Conservation (phyloP, 331 rosid species). For the Rosa hybrid region DNA sequence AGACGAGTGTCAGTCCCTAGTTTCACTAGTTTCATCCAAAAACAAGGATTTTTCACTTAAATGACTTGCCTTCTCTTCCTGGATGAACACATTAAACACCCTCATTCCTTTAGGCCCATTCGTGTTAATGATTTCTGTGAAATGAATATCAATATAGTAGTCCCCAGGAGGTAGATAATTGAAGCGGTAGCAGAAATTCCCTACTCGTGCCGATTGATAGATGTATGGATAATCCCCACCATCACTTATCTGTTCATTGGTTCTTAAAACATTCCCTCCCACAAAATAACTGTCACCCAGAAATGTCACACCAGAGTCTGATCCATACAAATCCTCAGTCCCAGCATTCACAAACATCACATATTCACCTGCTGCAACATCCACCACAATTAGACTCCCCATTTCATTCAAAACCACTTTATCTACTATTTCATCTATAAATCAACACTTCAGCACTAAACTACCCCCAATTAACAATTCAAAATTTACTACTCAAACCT, state of each 20-base stretch:
- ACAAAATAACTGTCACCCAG: constrained; percentile 58
- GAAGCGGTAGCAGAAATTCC: constrained; percentile 59
- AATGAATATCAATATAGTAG: constrained; percentile 74
- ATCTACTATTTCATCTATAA: constrained; percentile 2
- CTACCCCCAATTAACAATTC: not conserved
- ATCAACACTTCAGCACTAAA: not conserved
- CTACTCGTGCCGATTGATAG: constrained; percentile 75
- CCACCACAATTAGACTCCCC: constrained; percentile 18
- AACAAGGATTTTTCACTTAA: not conserved
- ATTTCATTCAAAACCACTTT: not conserved
- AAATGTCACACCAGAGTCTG: constrained; percentile 48
- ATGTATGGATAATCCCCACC: constrained; percentile 66
- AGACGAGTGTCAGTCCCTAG: constrained; percentile 5
- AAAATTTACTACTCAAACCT: not conserved
- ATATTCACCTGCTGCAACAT: constrained; percentile 55
- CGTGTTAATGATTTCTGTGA: constrained; percentile 70
- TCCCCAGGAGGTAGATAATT: constrained; percentile 65
- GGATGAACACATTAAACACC: constrained; percentile 70
- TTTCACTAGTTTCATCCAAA: not conserved
- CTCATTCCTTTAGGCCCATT: constrained; percentile 93
- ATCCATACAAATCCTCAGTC: constrained; percentile 55
- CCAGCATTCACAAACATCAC: constrained; percentile 82
- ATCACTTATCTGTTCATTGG: constrained; percentile 63
- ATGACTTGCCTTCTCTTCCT: constrained; percentile 70
- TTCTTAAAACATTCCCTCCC: constrained; percentile 65